These are phyloP conservation scores for Pseudomonodictys pantanalensis DNA, from an alignment of 495 filamentous ascomycete genomes.

Conservation along the genomic window DNA sequence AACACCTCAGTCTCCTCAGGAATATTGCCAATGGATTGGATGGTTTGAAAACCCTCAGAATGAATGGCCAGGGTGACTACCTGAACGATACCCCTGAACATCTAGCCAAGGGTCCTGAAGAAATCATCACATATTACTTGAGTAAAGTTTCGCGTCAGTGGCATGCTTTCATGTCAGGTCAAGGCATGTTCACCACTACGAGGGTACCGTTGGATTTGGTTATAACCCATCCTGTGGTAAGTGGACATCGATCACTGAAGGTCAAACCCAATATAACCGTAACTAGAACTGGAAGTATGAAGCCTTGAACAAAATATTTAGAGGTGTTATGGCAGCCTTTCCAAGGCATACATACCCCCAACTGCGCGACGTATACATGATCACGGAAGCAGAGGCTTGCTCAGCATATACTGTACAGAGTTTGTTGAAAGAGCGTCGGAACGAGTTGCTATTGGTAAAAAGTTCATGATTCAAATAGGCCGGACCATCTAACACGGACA, in stretches of 20 bases:
- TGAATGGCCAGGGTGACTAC: slow-evolving; percentile 4
- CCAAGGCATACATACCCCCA: slow-evolving; percentile 28
- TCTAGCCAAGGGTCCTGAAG: slow-evolving; percentile 36
- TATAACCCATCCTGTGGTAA: slow-evolving; percentile 41
- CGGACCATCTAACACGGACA: background rate
- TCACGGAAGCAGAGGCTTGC: slow-evolving; percentile 31
- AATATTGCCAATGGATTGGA: background rate
- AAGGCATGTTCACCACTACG: slow-evolving; percentile 19
- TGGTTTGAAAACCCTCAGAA: background rate
- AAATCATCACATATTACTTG: slow-evolving; percentile 40
- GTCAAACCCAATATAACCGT: background rate
- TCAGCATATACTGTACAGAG: slow-evolving; percentile 34
- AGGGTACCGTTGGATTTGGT: slow-evolving; percentile 38
- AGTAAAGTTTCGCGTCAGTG: slow-evolving; percentile 34
- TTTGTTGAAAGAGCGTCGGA: slow-evolving; percentile 23
- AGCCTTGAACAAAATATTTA: slow-evolving; percentile 39
- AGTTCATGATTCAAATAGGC: no score
- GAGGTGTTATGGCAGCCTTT: slow-evolving; percentile 38
- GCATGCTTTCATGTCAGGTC: background rate
- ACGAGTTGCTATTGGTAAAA: slow-evolving; percentile 22
- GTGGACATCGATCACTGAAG: slow-evolving; percentile 1
- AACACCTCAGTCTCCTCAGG: slow-evolving; percentile 13
- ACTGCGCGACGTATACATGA: slow-evolving; percentile 30
- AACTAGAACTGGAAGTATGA: slow-evolving; percentile 38
- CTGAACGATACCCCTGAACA: slow-evolving; percentile 31